Evolutionary conservation across 805 yeast genomes (phyloP), one percentile per base, ranked within the genome.

Genomic region (Saccharomycopsis sp.): DNA sequence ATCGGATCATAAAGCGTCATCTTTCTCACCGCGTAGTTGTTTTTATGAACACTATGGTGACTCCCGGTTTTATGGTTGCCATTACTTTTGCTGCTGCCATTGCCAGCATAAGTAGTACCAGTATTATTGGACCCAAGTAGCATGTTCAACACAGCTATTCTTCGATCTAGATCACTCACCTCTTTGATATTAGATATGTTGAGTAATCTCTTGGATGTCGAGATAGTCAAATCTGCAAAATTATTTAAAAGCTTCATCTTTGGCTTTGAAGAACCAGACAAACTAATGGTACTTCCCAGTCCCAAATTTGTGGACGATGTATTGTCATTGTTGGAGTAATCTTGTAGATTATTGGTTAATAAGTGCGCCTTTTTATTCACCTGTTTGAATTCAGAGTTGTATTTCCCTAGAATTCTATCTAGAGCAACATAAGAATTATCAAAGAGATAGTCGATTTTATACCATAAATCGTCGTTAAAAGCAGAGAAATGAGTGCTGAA

Each of bases 1-100:
- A 90, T 80, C 0, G 98, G 99, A 70, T 94, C 98, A 68, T 83
- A 88, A n/a, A 62, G 42, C 8, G 35, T 23, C 3, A 59, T 52
- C 29, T 53, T 57, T 34, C 49, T 50, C 14, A 55, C 24, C 3
- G 56, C 20, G 22, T 62, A 55, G 8, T 53, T 52, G n/a, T 49
- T 25, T 47, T 49, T 51, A 55, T 62, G 61, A 35, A 53, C 47
- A 23, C 29, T 15, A 2, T 55, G 52, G 20, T 52, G 25, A 7
- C 54, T 38, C 9, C 25, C 20, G n/a, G 34, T 25, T 15, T 29
- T 29, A 2, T 20, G 20, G 3, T n/a, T 24, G 8, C 25, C 17
- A 24, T 9, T 12, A 29, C 34, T 29, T 25, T n/a, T 24, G 19
- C 15, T 52, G 15, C 38, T 12, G 3, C 25, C 35, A n/a, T 8